Base-by-base conservation (phyloP, 495 filamentous ascomycete species). In the Hypoxylon trugodes region DNA sequence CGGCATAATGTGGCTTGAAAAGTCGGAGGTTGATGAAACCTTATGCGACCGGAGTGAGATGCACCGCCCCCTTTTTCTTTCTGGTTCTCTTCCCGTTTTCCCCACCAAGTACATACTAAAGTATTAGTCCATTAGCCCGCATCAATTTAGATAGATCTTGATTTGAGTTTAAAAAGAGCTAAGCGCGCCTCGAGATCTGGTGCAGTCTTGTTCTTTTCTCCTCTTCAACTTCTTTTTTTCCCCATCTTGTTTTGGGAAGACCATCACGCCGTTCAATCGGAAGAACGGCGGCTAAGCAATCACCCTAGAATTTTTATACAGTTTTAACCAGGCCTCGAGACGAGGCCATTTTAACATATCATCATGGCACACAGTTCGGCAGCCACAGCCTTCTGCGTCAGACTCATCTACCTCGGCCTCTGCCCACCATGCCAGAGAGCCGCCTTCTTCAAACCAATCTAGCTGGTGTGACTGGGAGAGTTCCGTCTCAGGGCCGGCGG, bases 331-430 rank as follows among this genome's bases (percentile, higher is more conserved):
- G 68, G 68, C 68, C 62, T 66, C 69, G 61, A 24, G 56, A 43
- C 25, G 67, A 70, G 53, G 64, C 60, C 67, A 37, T 43, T 33
- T 58, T 55, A 73, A 15, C 52, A 74, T 74, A 69, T 69, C 70
- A 55, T 46, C 50, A 74, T 74, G 72, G 46, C 49, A 22, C 36
- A 50, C 28, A 46, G 41, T 33, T 15, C 48, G 25, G 12, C 62
- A 55, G 10, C 33, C 33, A 24, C 26, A 49, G 50, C 42, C 26
- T 52, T 26, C 59, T 51, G 43, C 24, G 15, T 55, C 45, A 65
- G 65, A n/a, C 61, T 64, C 46, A 22, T 28, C 43, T 28, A 26
- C 61, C 37, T 55, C 67, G 45, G 48, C 32, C 52, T 50, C 65
- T 71, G n/a, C 56, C 70, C 49, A 36, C 65, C 72, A 32, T 59